These are phyloP conservation scores for Lavandula angustifolia DNA, from an alignment of 257 asterid genomes.

Conservation along the genomic window DNA sequence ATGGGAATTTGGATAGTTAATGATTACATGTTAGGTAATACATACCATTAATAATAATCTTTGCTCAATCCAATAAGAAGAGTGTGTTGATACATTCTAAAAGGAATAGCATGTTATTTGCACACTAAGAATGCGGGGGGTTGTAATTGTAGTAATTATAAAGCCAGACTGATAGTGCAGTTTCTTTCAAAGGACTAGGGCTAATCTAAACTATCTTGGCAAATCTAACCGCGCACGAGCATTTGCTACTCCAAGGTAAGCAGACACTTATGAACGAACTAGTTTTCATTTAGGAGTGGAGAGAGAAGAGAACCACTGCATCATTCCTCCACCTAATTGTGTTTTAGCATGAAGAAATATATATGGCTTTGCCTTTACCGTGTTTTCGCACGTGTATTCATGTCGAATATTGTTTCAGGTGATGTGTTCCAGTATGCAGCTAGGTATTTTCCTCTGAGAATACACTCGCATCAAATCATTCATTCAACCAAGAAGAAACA, in stretches of 20 bases:
- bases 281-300: no score
- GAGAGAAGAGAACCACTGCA: background rate
- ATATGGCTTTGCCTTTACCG: background rate
- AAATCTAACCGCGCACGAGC: constrained; percentile 81
- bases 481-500: no score
- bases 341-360: background rate
- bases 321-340: background rate
- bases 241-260: constrained; percentile 92
- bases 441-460: no score
- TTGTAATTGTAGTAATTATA: no score
- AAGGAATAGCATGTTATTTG: background rate
- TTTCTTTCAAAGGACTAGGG: no score
- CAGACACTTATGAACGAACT: background rate
- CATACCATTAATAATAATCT: no score
- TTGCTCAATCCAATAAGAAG: background rate
- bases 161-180: no score
- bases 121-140: no score
- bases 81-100: background rate
- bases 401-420: background rate
- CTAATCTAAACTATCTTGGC: constrained; percentile 76
- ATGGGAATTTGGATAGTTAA: no score
- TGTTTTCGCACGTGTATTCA: background rate
- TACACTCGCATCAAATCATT: no score
- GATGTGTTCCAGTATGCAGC: no score
- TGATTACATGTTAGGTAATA: no score